Evolutionary conservation across 1,284 basidiomycete species (phyloP).

Genomic region (Stygiomarasmius scandens): DNA sequence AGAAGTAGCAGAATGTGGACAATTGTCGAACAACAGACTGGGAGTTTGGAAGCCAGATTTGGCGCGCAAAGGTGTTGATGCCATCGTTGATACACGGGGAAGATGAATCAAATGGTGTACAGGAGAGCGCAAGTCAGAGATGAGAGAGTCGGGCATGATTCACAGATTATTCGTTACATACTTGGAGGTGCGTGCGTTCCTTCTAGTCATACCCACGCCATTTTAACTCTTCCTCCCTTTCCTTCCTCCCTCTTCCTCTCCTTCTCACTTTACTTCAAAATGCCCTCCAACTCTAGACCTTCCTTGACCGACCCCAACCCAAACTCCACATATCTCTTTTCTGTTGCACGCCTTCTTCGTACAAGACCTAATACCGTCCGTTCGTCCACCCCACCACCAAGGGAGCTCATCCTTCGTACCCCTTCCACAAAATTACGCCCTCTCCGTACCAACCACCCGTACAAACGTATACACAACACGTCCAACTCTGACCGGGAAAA

Average conservation of each 20-base stretch:
- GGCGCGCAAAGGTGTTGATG: too few relatives aligned
- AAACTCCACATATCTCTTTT: not conserved
- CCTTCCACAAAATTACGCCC: not conserved
- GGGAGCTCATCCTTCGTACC: not conserved
- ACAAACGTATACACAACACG: not conserved
- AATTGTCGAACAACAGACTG: too few relatives aligned
- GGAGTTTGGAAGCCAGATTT: too few relatives aligned
- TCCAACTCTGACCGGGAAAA: not conserved
- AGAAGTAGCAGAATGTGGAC: too few relatives aligned
- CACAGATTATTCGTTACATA: too few relatives aligned
- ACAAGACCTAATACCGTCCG: not conserved
- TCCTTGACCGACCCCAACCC: not conserved
- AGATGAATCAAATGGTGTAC: too few relatives aligned
- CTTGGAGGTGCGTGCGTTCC: not conserved
- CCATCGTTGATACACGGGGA: too few relatives aligned
- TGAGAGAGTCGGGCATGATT: too few relatives aligned
- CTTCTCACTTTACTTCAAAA: conserved; percentile 8
- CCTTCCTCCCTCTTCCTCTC: conserved; percentile 17
- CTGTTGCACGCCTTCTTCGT: not conserved
- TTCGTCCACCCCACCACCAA: not conserved
- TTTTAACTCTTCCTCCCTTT: conserved; percentile 5
- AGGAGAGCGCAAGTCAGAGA: too few relatives aligned
- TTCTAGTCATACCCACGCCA: not conserved
- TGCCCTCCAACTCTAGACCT: not conserved
- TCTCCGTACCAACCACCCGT: not conserved